Conservation (phyloP, 202 grass and related monocot genomes). For the Saccharum hybrid region DNA sequence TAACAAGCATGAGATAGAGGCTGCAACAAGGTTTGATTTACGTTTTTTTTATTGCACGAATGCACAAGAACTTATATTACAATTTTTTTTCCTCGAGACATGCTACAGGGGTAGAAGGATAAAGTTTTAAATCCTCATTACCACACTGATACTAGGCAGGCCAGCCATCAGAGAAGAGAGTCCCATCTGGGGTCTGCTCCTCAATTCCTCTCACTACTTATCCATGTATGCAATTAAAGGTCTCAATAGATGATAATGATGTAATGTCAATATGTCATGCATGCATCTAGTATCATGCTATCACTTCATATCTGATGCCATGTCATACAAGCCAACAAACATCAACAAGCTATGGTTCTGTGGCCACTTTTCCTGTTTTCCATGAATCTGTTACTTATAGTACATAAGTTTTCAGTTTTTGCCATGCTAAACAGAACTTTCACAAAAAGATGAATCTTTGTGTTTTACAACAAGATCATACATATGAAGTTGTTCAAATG, state of each 20-base stretch:
- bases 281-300: neutral
- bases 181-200: neutral
- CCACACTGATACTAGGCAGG: neutral
- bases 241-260: neutral
- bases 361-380: neutral
- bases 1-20: neutral
- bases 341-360: neutral
- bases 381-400: neutral
- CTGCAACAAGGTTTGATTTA: constrained; percentile 10
- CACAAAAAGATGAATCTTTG: neutral
- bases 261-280: neutral
- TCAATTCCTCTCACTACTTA: neutral
- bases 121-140: neutral
- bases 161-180: neutral
- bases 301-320: neutral
- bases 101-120: neutral
- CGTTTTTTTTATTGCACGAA: neutral
- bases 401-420: neutral
- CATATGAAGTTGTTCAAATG: constrained; percentile 26
- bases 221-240: neutral
- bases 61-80: neutral
- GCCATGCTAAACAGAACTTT: neutral
- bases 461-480: constrained; percentile 26
- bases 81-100: neutral
- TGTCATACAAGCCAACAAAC: constrained; percentile 2